These are phyloP conservation scores for Berberis thunbergii DNA, from an alignment of 164 flowering plant genomes.

Conservation along the genomic window DNA sequence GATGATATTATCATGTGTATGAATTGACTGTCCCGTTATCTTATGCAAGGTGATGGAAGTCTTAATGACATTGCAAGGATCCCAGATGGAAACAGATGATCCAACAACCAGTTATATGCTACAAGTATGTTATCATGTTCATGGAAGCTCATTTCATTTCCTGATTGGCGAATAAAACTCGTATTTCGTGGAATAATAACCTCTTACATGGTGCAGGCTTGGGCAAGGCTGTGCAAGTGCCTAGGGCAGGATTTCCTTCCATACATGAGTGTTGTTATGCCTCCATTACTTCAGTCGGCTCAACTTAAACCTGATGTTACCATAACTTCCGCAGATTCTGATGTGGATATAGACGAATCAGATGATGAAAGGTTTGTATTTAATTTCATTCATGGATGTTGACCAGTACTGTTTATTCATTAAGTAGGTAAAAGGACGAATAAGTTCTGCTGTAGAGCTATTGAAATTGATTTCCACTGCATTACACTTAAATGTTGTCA, in stretches of 20 bases:
- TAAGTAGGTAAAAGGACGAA: too few relatives aligned
- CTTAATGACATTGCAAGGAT: constrained; percentile 93
- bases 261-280: constrained; percentile 97
- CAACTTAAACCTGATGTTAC: constrained; percentile 95
- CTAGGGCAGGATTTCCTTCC: constrained; percentile 98
- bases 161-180: not conserved
- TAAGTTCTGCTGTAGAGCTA: too few relatives aligned
- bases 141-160: not conserved
- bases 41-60: constrained; percentile 89
- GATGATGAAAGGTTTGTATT: constrained; percentile 81
- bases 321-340: constrained; percentile 94
- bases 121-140: constrained; percentile 44
- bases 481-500: too few relatives aligned
- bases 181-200: not conserved
- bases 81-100: constrained; percentile 94
- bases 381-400: not conserved
- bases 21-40: constrained; percentile 2
- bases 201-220: constrained; percentile 51
- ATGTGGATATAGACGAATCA: constrained; percentile 75
- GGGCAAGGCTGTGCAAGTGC: constrained; percentile 99
- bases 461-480: too few relatives aligned
- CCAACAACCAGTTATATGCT: constrained; percentile 99
- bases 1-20: not conserved
- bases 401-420: not conserved
- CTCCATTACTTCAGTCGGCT: constrained; percentile 89